Evolutionary conservation across 805 yeast genomes (phyloP).

Genomic region (Brettanomyces anomalus): DNA sequence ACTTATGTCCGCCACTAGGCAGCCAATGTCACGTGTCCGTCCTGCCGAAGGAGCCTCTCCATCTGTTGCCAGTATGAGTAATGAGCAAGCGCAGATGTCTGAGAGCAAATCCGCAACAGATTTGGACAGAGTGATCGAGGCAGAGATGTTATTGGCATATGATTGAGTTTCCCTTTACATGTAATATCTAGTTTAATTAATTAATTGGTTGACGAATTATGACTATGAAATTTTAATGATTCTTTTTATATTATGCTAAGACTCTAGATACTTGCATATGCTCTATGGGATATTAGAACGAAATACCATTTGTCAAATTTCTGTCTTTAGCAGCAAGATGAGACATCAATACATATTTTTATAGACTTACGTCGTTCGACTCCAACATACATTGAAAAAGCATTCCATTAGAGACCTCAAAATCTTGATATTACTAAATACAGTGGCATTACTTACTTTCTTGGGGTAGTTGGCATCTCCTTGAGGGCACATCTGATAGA

Average conservation of each 20-base stretch:
- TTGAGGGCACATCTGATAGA: constrained; percentile 55
- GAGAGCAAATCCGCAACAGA: not conserved
- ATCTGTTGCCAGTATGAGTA: not conserved
- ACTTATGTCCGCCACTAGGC: not conserved
- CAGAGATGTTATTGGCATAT: constrained; percentile 1
- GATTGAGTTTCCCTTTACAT: not conserved
- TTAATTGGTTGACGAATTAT: not conserved
- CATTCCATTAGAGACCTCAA: too few species aligned
- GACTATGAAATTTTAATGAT: not conserved
- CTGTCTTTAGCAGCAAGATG: too few species aligned
- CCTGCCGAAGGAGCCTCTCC: not conserved
- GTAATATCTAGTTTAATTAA: not conserved
- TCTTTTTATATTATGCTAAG: too few species aligned
- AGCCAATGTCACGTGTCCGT: not conserved
- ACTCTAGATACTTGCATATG: too few species aligned
- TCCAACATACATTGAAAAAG: too few species aligned
- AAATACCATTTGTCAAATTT: too few species aligned
- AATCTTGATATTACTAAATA: too few species aligned
- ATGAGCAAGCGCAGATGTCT: not conserved
- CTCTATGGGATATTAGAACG: too few species aligned
- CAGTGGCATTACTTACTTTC: constrained; percentile 4
- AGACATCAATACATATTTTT: too few species aligned
- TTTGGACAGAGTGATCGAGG: not conserved
- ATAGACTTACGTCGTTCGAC: too few species aligned
- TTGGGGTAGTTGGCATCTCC: constrained; percentile 46